Evolutionary conservation across 2,329 filamentous ascomycete species (phyloP).

Genomic region (Neonectria faginata): DNA sequence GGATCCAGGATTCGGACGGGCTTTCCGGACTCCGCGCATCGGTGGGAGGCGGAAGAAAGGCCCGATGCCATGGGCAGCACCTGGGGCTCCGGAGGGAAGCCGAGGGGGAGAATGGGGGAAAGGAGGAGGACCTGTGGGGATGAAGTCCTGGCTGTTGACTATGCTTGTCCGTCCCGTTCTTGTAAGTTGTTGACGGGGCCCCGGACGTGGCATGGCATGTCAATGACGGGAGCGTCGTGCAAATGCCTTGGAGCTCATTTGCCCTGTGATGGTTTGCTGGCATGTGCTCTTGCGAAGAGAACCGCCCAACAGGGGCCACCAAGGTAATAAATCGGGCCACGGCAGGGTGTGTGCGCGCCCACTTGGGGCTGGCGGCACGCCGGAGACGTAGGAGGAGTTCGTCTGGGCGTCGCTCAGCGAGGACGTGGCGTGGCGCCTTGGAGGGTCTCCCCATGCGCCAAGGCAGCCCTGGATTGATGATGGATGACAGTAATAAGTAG

Average conservation of each 20-base stretch:
- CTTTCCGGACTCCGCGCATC: conserved; percentile 22
- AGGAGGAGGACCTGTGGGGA: neutral
- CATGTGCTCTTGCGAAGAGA: conserved; percentile 39
- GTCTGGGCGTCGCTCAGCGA: conserved; percentile 16
- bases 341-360: conserved; percentile 40
- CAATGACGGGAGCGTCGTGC: conserved; percentile 38
- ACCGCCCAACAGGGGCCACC: conserved; percentile 13
- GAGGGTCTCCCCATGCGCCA: conserved; percentile 29
- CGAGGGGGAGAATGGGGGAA: conserved; percentile 25
- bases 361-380: conserved; percentile 38
- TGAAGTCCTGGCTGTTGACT: neutral
- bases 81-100: conserved; percentile 33
- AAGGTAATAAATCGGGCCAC: conserved; percentile 42
- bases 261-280: conserved; percentile 43
- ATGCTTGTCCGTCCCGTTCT: conserved; percentile 7
- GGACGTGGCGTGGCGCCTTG: conserved; percentile 25
- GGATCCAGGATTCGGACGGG: conserved; percentile 21
- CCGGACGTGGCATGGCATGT: conserved; percentile 40
- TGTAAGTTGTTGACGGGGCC: conserved; percentile 21
- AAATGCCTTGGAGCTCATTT: conserved; percentile 43
- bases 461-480: conserved; percentile 26
- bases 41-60: conserved; percentile 19
- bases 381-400: conserved; percentile 38
- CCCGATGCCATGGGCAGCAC: conserved; percentile 27
- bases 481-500: too few species aligned